Evolutionary conservation across 768 basidiomycete genomes (phyloP).

Genomic region (Phylloporus sp.): DNA sequence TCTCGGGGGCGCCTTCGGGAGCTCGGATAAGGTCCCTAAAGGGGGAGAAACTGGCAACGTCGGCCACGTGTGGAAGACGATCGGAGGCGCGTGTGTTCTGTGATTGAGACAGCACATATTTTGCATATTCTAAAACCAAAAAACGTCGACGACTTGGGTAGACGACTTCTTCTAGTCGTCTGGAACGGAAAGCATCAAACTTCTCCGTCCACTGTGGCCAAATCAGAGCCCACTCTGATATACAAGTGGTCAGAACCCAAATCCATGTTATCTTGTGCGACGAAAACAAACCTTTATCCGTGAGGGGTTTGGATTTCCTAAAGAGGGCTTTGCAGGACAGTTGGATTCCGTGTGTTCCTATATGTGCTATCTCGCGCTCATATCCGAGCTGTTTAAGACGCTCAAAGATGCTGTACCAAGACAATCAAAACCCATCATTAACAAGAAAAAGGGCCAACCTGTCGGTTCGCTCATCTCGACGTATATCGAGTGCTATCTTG

Average conservation of each 20-base stretch:
- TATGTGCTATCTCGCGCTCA: not conserved
- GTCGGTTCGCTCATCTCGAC: not conserved
- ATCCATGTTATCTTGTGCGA: not conserved
- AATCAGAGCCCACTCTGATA: not conserved
- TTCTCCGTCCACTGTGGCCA: not conserved
- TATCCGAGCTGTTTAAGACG: not conserved
- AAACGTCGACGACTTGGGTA: not conserved
- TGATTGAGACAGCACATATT: not conserved
- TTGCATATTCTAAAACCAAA: not conserved
- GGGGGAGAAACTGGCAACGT: not conserved
- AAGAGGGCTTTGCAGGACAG: not conserved
- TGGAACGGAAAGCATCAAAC: not conserved
- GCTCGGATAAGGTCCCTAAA: not conserved
- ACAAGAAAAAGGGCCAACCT: not conserved
- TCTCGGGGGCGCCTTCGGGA: not conserved
- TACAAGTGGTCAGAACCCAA: not conserved
- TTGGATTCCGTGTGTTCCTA: not conserved
- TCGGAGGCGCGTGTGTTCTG: not conserved
- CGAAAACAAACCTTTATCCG: not conserved
- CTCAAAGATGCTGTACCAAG: not conserved
- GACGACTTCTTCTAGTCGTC: not conserved
- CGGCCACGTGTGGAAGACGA: not conserved
- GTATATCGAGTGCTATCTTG: not conserved
- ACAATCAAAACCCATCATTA: not conserved
- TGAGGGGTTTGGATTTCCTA: not conserved